Evolutionary conservation across 805 yeast genomes (phyloP).

Genomic region (Candida vartiovaarae): DNA sequence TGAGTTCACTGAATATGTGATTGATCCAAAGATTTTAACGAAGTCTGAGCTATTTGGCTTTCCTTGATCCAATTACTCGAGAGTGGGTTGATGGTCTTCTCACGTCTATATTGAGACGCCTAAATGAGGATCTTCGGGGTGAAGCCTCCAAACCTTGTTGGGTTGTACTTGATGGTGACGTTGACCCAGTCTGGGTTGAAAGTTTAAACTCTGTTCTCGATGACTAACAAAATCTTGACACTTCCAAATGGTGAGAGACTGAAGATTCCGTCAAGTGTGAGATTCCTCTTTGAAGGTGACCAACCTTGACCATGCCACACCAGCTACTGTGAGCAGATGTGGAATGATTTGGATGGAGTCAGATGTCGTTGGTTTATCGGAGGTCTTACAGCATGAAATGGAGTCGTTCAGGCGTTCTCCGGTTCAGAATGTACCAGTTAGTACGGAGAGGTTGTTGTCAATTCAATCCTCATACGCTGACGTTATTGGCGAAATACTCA

Average conservation of each 20-base stretch:
- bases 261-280: constrained; percentile 53
- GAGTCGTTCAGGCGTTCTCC: not conserved
- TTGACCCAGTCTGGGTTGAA: constrained; percentile 93
- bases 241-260: constrained; percentile 87
- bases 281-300: constrained; percentile 78
- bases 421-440: not conserved
- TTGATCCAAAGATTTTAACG: constrained; percentile 72
- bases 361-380: constrained; percentile 16
- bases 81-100: constrained; percentile 92
- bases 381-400: constrained; percentile 21
- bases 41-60: constrained; percentile 67
- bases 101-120: constrained; percentile 56
- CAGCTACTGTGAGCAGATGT: constrained; percentile 90
- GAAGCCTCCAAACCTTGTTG: constrained; percentile 52
- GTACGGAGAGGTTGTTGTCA: not conserved
- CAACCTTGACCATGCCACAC: constrained; percentile 59
- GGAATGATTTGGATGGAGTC: constrained; percentile 76
- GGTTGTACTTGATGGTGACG: constrained; percentile 87
- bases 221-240: constrained; percentile 74
- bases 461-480: not conserved
- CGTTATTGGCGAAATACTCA: constrained; percentile 2
- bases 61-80: constrained; percentile 64
- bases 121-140: constrained; percentile 49
- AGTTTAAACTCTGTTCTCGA: constrained; percentile 85
- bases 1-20: constrained; percentile 33